A percentile compares a stretch with the other conserved stretches of the same genome.
Conservation (phyloP, 495 filamentous ascomycete species). For the Choiromyces venosus region DNA sequence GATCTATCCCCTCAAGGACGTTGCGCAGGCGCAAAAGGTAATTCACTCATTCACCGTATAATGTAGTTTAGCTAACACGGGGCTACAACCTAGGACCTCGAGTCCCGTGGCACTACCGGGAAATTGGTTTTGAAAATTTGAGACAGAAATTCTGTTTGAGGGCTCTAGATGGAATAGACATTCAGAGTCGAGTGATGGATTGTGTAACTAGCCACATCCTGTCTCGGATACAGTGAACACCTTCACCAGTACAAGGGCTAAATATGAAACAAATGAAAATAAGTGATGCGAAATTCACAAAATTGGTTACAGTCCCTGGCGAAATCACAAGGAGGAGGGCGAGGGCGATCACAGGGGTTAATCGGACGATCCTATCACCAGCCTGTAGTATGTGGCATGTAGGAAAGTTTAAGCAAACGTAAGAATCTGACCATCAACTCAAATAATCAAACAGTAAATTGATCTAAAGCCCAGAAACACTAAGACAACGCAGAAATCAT, state of each 20-base stretch:
- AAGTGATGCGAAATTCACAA: not conserved
- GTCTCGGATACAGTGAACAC: not conserved
- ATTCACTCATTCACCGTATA: constrained; percentile 15
- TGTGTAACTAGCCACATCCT: constrained; percentile 3
- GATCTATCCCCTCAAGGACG: constrained; percentile 72
- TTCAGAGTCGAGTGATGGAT: constrained; percentile 10
- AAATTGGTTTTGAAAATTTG: constrained; percentile 58
- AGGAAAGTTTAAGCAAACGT: not conserved
- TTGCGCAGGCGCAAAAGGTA: constrained; percentile 64
- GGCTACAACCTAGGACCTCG: constrained; percentile 56
- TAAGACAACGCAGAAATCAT: constrained; percentile 8
- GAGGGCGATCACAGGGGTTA: not conserved
- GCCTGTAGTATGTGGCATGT: not conserved
- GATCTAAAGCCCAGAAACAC: not conserved
- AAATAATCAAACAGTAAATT: not conserved
- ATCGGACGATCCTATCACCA: not conserved
- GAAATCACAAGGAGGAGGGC: not conserved
- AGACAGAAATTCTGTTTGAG: not conserved
- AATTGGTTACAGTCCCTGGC: not conserved
- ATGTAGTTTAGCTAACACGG: constrained; percentile 8
- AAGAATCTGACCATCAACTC: not conserved
- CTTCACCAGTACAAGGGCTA: not conserved
- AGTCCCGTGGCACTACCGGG: constrained; percentile 75
- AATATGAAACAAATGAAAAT: not conserved
- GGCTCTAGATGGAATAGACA: not conserved